Percentiles rank a stretch among this genome's conserved stretches.
Evolutionary conservation across 169 alveolate genomes (phyloP).

Genomic region (Plasmodium falciparum): DNA sequence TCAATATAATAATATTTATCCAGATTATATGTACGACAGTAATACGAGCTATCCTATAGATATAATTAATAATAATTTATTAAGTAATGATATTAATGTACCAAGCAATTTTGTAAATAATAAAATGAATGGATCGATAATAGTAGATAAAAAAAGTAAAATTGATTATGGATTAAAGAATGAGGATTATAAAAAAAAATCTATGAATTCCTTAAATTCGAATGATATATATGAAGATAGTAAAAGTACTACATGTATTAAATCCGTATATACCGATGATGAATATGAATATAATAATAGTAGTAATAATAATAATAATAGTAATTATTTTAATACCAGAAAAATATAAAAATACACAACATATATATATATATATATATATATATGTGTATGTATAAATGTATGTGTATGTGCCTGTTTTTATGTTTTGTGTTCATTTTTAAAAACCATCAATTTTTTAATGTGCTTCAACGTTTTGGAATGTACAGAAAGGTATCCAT

Average conservation of each 20-base stretch:
- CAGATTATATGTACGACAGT: conserved; percentile 53
- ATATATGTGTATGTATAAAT: too few species aligned
- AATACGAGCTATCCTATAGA: conserved; percentile 38
- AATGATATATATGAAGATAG: conserved; percentile 38
- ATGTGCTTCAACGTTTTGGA: too few species aligned
- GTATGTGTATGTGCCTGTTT: too few species aligned
- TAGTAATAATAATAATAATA: background rate
- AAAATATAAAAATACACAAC: too few species aligned
- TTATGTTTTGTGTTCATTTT: too few species aligned
- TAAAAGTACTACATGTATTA: conserved; percentile 36
- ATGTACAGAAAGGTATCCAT: too few species aligned
- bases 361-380: too few species aligned
- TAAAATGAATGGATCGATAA: conserved; percentile 19
- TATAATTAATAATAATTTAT: background rate
- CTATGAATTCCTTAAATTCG: conserved; percentile 5
- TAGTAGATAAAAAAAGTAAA: conserved; percentile 35
- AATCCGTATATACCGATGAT: conserved; percentile 8
- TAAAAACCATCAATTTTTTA: too few species aligned
- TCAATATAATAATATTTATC: conserved; percentile 26
- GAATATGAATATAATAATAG: conserved; percentile 1
- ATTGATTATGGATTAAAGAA: conserved; percentile 30
- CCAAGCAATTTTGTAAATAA: conserved; percentile 27
- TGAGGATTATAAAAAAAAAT: conserved; percentile 41
- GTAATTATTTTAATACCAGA: too few species aligned
- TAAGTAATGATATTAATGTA: conserved; percentile 24